phyloP scores from a whole-genome alignment of 345 rosid species.

The Salix arbutifolia region DNA sequence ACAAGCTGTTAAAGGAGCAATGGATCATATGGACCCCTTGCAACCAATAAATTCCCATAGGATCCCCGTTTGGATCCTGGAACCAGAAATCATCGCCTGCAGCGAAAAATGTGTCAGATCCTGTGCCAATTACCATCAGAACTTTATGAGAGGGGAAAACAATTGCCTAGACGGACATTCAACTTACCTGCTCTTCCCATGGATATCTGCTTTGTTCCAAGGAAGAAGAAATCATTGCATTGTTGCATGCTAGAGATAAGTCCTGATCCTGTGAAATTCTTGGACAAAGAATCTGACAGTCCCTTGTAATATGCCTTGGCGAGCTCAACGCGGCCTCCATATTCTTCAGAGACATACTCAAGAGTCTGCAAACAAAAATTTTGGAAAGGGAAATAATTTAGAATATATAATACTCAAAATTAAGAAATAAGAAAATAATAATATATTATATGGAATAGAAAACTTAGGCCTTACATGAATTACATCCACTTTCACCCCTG shows the following conservation, averaged over 20 bases:
- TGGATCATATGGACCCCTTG: conserved; percentile 93
- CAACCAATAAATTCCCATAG: conserved; percentile 83
- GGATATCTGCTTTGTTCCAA: conserved; percentile 75
- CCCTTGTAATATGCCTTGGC: conserved; percentile 69
- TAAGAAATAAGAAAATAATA: no score
- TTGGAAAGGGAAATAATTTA: no score
- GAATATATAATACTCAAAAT: no score
- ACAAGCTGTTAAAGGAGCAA: conserved; percentile 83
- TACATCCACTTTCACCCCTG: conserved; percentile 81
- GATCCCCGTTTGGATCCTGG: conserved; percentile 87
- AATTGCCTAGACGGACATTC: background rate
- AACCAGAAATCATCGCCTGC: conserved; percentile 96
- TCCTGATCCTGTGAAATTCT: conserved; percentile 74
- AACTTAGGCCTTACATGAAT: conserved; percentile 42
- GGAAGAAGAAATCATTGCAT: conserved; percentile 84
- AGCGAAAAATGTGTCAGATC: background rate
- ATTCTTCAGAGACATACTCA: conserved; percentile 69
- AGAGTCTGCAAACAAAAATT: conserved; percentile 16
- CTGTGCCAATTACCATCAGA: background rate
- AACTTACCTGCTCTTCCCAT: conserved; percentile 76
- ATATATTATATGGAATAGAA: no score
- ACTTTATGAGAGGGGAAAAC: no score
- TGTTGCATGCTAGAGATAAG: conserved; percentile 87
- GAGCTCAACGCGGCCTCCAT: conserved; percentile 82
- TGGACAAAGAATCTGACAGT: conserved; percentile 50